These are phyloP conservation scores for Phytopythium helicoides DNA, from an alignment of 352 stramenopile species.

Conservation along the genomic window DNA sequence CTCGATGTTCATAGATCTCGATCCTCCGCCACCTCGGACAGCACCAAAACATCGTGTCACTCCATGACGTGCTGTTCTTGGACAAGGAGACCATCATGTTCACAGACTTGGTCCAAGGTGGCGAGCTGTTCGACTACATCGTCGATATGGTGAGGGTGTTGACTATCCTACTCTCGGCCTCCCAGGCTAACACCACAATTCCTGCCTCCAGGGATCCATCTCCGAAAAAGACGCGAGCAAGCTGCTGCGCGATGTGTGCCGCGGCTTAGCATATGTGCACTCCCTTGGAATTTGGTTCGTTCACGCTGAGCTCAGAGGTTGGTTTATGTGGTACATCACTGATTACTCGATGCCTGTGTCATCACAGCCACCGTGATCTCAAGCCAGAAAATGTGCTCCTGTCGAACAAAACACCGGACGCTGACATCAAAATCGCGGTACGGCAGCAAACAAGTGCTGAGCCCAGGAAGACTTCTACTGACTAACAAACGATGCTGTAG, in stretches of 20 bases:
- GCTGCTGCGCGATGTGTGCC: constrained; percentile 60
- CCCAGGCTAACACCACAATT: too few relatives aligned
- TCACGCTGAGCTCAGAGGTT: too few relatives aligned
- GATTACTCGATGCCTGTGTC: too few relatives aligned
- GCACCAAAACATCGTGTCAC: constrained; percentile 67
- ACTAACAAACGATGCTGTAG: too few relatives aligned
- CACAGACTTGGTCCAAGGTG: constrained; percentile 69
- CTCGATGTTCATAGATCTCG: constrained; percentile 57
- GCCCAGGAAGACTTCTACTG: too few relatives aligned
- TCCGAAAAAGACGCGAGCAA: constrained; percentile 71
- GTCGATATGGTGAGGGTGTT: constrained; percentile 57
- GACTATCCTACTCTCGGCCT: too few relatives aligned
- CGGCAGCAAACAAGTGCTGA: too few relatives aligned
- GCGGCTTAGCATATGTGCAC: constrained; percentile 66
- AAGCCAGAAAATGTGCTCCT: constrained; percentile 80
- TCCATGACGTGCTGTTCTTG: constrained; percentile 63
- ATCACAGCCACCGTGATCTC: constrained; percentile 75
- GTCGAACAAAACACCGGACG: constrained; percentile 43
- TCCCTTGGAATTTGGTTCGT: constrained; percentile 60
- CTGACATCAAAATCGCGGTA: constrained; percentile 74
- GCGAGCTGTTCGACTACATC: constrained; percentile 83
- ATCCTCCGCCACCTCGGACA: constrained; percentile 53
- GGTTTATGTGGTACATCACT: too few relatives aligned
- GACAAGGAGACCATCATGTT: constrained; percentile 78
- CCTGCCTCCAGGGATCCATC: constrained; percentile 73